Evolutionary conservation across 192 early-diverging fungal genomes (phyloP).

Genomic region (Backusella parvicylindrica): DNA sequence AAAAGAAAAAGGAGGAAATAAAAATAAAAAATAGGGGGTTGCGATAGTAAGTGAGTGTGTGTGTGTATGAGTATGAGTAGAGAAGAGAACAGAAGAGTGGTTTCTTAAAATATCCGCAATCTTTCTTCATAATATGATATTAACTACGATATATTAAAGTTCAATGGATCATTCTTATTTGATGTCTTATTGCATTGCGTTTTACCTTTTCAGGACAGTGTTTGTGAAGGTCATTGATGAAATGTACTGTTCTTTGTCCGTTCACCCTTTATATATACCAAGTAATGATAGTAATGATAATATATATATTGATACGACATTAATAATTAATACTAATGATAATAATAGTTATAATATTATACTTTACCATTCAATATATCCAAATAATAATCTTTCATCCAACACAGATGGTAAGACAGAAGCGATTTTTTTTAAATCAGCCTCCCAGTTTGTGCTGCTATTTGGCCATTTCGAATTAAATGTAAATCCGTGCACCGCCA

Average conservation of each 20-base stretch:
- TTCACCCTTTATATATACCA: background rate
- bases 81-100: background rate
- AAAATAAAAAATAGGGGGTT: background rate
- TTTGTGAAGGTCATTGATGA: background rate
- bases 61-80: no score
- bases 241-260: conserved; percentile 7
- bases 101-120: background rate
- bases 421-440: background rate
- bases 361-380: conserved; percentile 4
- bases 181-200: background rate
- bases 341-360: background rate
- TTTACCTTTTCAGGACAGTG: conserved; percentile 1
- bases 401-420: background rate
- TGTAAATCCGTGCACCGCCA: background rate
- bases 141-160: background rate
- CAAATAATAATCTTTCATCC: background rate
- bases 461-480: background rate
- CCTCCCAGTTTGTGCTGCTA: background rate
- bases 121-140: conserved; percentile 5
- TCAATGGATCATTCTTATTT: background rate
- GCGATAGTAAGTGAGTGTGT: no score
- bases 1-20: background rate
- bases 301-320: background rate
- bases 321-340: background rate
- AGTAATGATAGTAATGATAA: background rate